Conservation (phyloP, 257 asterid species). For the Nicotiana noctiflora region DNA sequence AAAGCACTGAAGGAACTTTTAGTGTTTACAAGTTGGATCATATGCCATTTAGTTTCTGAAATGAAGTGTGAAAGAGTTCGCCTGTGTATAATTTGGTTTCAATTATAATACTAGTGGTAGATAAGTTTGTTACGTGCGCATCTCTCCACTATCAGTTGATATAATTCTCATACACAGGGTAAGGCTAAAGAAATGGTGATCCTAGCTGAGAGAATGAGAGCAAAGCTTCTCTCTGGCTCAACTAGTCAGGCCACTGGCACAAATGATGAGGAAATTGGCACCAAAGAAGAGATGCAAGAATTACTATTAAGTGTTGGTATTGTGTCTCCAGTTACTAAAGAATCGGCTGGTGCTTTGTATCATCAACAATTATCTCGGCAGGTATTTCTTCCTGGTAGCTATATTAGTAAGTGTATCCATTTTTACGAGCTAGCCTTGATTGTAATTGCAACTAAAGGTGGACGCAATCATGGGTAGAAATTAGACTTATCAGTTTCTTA, state of each 20-base stretch:
- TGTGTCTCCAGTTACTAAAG: conserved; percentile 94
- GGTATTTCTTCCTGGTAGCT: conserved; percentile 31
- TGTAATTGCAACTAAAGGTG: too few species aligned
- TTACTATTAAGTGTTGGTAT: conserved; percentile 95
- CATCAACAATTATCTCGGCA: conserved; percentile 98
- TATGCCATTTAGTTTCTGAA: neutral
- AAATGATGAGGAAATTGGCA: conserved; percentile 79
- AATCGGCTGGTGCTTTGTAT: conserved; percentile 95
- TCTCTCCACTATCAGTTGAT: neutral
- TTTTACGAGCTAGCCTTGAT: neutral
- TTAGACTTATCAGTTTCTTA: neutral
- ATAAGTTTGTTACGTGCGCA: neutral
- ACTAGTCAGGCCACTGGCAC: conserved; percentile 54
- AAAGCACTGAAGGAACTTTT: neutral
- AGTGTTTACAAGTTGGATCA: neutral
- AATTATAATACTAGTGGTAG: neutral
- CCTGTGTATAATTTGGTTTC: neutral
- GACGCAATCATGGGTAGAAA: neutral
- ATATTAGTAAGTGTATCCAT: neutral
- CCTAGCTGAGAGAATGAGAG: conserved; percentile 96
- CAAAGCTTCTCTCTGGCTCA: conserved; percentile 77
- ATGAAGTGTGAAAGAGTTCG: neutral
- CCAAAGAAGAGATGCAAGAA: conserved; percentile 97
- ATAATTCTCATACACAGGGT: conserved; percentile 33
- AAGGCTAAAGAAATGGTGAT: conserved; percentile 98